Evolutionary conservation across 352 stramenopile genomes (phyloP), one percentile per base, ranked within the genome.

Genomic region (Phytophthora idaei): DNA sequence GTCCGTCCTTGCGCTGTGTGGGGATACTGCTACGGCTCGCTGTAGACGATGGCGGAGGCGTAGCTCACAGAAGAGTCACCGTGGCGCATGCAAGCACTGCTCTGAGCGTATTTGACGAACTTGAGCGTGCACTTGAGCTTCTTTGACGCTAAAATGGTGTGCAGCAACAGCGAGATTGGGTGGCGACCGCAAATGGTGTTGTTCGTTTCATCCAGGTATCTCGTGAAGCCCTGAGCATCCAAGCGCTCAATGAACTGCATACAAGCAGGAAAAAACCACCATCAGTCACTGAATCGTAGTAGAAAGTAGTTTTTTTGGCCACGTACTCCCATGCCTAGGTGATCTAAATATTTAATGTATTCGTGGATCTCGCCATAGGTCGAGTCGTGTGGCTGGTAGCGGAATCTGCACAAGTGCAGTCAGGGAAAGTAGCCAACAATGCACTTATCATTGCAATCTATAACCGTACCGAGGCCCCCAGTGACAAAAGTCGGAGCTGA

Each of bases 161-260:
- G 76, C 42, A 94, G 65, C 65, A 94, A 61, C 46, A 94, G 61
- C 54, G 83, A 86, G 66, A 99, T 98, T 27, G 96, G 94, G 75
- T 99, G 96, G 46, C 96, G 90, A 5, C 97, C 97, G 66, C 97
- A 99, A 67, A 99, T 99, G 6, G 97, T 99, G 77, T 99, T 99
- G 47, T 79, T 85, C 36, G 94, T 98, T 76, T 97, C 79, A 57
- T 95, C 80, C 44, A 99, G 77, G 69, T 99, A 99, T 57, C 89
- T 79, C n/a, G 84, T 81, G 77, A 99, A 99, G 7, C 93, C 96
- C 5, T 80, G 74, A 0, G 89, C 80, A 53, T 98, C 83, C 64
- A 98, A 85, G 34, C 89, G 76, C 73, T 98, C 84, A 67, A 99
- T 98, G 17, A 97, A 76, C 69, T 94, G 59, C 39, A 44, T 36